These are phyloP conservation scores for Globisporangium acanthophoron DNA, from an alignment of 352 stramenopile genomes.

Conservation along the genomic window DNA sequence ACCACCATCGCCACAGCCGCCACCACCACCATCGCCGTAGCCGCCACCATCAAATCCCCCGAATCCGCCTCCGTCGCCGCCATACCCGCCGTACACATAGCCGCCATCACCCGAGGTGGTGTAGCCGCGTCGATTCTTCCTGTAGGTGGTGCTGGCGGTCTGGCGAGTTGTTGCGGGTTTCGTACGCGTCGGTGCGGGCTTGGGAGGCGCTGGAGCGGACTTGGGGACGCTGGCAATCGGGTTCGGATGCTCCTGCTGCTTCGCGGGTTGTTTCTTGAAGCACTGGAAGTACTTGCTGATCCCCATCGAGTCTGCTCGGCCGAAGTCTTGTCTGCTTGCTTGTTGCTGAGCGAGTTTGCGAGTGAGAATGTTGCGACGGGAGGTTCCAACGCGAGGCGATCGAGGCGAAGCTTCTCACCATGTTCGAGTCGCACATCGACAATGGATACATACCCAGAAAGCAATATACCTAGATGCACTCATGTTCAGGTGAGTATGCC, in stretches of 20 bases:
- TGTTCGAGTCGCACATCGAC: too few species aligned
- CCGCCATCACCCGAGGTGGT: background rate
- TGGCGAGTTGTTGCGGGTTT: background rate
- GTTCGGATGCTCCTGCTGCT: background rate
- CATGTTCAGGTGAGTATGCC: too few species aligned
- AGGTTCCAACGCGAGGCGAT: too few species aligned
- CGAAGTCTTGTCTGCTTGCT: too few species aligned
- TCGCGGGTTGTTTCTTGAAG: background rate
- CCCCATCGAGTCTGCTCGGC: too few species aligned
- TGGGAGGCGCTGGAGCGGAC: background rate
- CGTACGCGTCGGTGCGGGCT: background rate
- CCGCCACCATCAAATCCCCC: background rate
- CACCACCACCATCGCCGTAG: background rate
- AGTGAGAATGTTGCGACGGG: too few species aligned
- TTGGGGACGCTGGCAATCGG: background rate
- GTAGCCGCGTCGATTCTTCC: background rate
- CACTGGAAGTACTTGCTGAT: too few species aligned
- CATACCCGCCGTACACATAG: background rate
- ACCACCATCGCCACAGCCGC: too few species aligned
- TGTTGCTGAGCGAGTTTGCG: too few species aligned
- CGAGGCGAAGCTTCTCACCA: too few species aligned
- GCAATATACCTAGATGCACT: too few species aligned
- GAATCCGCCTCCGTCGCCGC: background rate
- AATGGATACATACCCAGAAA: too few species aligned
- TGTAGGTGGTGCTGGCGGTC: background rate